phyloP scores from a whole-genome alignment of 1,284 basidiomycete genomes.

The Phaffia rhodozyma region DNA sequence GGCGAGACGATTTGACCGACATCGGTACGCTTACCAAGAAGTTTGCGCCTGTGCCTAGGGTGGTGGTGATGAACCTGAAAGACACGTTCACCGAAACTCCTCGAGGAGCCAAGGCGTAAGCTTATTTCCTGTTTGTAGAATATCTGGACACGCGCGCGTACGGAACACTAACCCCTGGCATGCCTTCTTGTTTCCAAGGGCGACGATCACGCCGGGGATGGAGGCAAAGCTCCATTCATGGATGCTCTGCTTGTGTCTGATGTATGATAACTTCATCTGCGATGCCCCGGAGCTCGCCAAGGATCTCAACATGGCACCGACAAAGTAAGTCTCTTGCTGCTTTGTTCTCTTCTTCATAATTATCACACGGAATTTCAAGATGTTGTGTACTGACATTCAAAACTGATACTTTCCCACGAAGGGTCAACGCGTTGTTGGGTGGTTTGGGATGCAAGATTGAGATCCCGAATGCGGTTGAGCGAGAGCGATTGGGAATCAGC shows the following conservation, averaged over 20 bases:
- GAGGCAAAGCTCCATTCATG: conserved; percentile 61
- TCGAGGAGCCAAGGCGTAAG: conserved; percentile 51
- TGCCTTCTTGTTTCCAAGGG: conserved; percentile 34
- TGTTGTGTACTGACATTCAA: neutral
- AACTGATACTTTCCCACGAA: conserved; percentile 15
- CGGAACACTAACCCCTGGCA: neutral
- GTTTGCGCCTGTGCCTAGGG: conserved; percentile 47
- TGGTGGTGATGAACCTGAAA: conserved; percentile 61
- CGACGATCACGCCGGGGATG: conserved; percentile 54
- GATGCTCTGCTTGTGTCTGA: conserved; percentile 65
- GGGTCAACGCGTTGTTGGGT: conserved; percentile 37
- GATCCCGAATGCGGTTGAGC: conserved; percentile 48
- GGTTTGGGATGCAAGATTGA: conserved; percentile 53
- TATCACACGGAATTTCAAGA: conserved; percentile 38
- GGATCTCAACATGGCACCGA: conserved; percentile 53
- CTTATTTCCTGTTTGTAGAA: neutral
- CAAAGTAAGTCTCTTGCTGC: conserved; percentile 43
- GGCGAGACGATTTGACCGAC: conserved; percentile 16
- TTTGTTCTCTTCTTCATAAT: conserved; percentile 4
- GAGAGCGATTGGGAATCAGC: conserved; percentile 47
- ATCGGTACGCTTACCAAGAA: conserved; percentile 31
- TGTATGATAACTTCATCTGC: conserved; percentile 59
- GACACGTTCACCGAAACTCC: conserved; percentile 63
- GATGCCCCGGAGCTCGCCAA: conserved; percentile 54
- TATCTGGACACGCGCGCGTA: neutral